These are phyloP conservation scores for Neofusicoccum laricinum DNA, from an alignment of 2,329 filamentous ascomycete genomes.

Conservation along the genomic window DNA sequence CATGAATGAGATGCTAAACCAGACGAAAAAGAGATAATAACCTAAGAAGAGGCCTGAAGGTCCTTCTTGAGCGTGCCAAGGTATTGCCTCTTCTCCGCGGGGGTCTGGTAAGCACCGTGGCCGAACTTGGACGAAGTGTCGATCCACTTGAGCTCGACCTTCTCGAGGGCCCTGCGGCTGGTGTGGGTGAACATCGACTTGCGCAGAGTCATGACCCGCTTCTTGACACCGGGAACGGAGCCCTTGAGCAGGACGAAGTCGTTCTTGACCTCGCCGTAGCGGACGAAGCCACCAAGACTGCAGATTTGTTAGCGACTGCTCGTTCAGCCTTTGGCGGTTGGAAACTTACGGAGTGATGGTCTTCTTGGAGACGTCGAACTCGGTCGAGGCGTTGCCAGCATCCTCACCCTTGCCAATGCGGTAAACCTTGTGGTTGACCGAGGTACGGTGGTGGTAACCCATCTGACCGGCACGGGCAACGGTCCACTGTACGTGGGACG, in stretches of 20 bases:
- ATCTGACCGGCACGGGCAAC: constrained; percentile 99
- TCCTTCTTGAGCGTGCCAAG: constrained; percentile 99
- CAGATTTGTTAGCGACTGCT: constrained; percentile 37
- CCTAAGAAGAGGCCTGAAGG: constrained; percentile 52
- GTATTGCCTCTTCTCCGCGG: constrained; percentile 96
- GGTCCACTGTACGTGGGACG: constrained; percentile 99
- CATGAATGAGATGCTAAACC: constrained; percentile 28
- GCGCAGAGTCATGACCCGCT: constrained; percentile 97
- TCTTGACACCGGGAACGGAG: constrained; percentile 96
- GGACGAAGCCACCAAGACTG: constrained; percentile 98
- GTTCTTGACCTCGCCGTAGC: constrained; percentile 99
- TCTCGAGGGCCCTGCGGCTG: constrained; percentile 92
- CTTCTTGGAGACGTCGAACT: constrained; percentile 98
- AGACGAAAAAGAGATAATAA: constrained; percentile 19
- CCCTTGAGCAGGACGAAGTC: constrained; percentile 99
- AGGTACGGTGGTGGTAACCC: constrained; percentile 99
- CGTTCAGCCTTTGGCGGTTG: not conserved
- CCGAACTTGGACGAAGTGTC: constrained; percentile 99
- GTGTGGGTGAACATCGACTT: constrained; percentile 99
- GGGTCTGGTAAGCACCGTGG: constrained; percentile 99
- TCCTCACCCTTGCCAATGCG: constrained; percentile 90
- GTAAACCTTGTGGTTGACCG: constrained; percentile 99
- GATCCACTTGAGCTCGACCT: constrained; percentile 99
- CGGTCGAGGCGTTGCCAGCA: constrained; percentile 89
- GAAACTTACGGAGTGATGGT: constrained; percentile 93